Base-by-base conservation (phyloP, 176 grass and related monocot species). In the Cenchrus americanus region DNA sequence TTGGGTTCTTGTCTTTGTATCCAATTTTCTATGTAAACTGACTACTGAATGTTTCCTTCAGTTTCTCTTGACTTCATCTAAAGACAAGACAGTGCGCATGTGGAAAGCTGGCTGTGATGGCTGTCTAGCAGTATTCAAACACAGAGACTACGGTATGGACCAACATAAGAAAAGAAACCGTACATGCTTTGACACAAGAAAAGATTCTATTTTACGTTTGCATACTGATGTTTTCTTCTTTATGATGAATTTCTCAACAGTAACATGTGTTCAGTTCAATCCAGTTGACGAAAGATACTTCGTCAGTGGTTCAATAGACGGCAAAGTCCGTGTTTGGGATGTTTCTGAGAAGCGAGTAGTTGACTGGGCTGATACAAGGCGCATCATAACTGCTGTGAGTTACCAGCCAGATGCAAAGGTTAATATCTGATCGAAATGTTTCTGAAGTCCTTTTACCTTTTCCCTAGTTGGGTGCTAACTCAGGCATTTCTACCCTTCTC, bases 81-180 rank as follows among this genome's bases (percentile, higher is more conserved):
- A 92, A 83, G 94, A 94, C 42, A 90, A 86, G 47, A 97, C 91
- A 14, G 92, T 94, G 46, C 89, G 94, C 41, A 83, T 97, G 91
- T 97, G 94, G 94, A 93, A 90, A 92, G 89, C 90, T 72, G 94
- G 91, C 21, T 90, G 76, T 23, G 61, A 89, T 81, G 58, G 27
- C 57, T 97, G 91, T 57, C 85, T 94, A 78, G 80, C 84, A 66
- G 66, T 92, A 75, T 97, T 97, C 81, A 69, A 62, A 42, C 94
- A 97, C 73, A 85, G 44, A 78, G 66, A 93, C 82, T 97, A 92
- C 73, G 91, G 94, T 97, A 92, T 50, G 72, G 41, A 23, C 44
- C 51, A 78, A 77, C 54, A 62, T 55, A 14, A 13, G 15, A 27
- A 71, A 59, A 69, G 10, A 23, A 46, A 13, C 8, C 1, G 19